A percentile compares a stretch with the other conserved stretches of the same genome.
These are phyloP conservation scores for Trichopus zeylanicus DNA, from an alignment of 116 monocot genomes.

Conservation along the genomic window DNA sequence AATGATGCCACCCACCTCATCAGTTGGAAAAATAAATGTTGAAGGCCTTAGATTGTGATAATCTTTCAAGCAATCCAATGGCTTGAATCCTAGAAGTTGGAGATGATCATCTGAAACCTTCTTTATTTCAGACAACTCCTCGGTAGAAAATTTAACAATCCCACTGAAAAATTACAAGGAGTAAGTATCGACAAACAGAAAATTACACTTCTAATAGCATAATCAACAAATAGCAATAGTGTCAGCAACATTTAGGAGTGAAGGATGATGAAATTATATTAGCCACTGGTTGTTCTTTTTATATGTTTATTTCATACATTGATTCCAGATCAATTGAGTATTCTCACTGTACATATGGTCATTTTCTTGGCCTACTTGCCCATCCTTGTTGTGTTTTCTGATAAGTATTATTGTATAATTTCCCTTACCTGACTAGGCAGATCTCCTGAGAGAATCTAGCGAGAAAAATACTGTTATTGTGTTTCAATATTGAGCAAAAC, in stretches of 20 bases:
- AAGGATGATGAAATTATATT: not conserved
- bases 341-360: too few species aligned
- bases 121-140: slow-evolving; percentile 75
- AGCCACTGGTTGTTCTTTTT: not conserved
- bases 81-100: slow-evolving; percentile 87
- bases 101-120: slow-evolving; percentile 59
- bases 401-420: too few species aligned
- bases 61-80: slow-evolving; percentile 73
- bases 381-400: too few species aligned
- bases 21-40: slow-evolving; percentile 81
- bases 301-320: too few species aligned
- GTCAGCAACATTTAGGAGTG: not conserved
- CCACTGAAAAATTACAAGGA: slow-evolving; percentile 36
- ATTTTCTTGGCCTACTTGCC: too few species aligned
- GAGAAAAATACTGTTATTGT: too few species aligned
- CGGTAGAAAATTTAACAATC: slow-evolving; percentile 51
- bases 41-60: slow-evolving; percentile 96
- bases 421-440: too few species aligned
- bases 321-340: too few species aligned
- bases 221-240: not conserved
- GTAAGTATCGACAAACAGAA: not conserved
- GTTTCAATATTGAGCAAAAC: too few species aligned
- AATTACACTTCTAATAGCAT: not conserved
- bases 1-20: slow-evolving; percentile 75
- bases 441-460: too few species aligned